phyloP scores from a whole-genome alignment of 148 eudicot genomes.

The Fagopyrum homotropicum region DNA sequence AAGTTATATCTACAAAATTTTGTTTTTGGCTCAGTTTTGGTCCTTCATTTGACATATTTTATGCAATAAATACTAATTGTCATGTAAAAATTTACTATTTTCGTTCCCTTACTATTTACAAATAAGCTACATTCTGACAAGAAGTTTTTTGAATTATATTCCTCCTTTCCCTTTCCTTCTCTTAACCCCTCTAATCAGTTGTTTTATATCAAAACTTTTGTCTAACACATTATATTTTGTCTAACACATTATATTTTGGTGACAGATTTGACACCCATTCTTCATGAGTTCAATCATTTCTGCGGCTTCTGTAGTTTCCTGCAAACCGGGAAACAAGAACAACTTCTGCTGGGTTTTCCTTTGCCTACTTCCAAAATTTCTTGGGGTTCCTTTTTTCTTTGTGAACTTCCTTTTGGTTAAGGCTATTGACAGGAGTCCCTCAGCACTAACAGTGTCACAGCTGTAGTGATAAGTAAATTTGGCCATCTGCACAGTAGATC shows the following conservation, averaged over 20 bases:
- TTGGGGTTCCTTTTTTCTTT: slow-evolving; percentile 32
- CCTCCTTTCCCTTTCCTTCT: neutral
- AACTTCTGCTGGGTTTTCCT: slow-evolving; percentile 53
- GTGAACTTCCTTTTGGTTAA: slow-evolving; percentile 53
- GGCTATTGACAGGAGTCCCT: slow-evolving; percentile 45
- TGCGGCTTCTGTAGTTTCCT: slow-evolving; percentile 75
- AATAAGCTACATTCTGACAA: neutral
- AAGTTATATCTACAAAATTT: too few relatives aligned
- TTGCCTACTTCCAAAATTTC: slow-evolving; percentile 56
- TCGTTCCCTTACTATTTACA: neutral
- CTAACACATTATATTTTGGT: slow-evolving; percentile 1
- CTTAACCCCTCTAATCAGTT: neutral
- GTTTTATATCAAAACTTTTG: too few relatives aligned
- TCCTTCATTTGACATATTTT: too few relatives aligned
- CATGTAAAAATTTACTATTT: neutral
- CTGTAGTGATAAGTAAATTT: slow-evolving; percentile 23
- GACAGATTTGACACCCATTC: slow-evolving; percentile 60
- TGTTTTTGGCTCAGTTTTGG: too few relatives aligned
- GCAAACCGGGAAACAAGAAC: slow-evolving; percentile 87
- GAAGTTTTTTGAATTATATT: too few relatives aligned
- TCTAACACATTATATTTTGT: slow-evolving; percentile 3
- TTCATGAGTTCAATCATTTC: slow-evolving; percentile 78
- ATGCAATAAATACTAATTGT: too few relatives aligned
- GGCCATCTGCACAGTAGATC: slow-evolving; percentile 34
- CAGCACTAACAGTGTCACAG: slow-evolving; percentile 25